Conservation (phyloP, 257 asterid genomes). For the Paulownia fortunei region DNA sequence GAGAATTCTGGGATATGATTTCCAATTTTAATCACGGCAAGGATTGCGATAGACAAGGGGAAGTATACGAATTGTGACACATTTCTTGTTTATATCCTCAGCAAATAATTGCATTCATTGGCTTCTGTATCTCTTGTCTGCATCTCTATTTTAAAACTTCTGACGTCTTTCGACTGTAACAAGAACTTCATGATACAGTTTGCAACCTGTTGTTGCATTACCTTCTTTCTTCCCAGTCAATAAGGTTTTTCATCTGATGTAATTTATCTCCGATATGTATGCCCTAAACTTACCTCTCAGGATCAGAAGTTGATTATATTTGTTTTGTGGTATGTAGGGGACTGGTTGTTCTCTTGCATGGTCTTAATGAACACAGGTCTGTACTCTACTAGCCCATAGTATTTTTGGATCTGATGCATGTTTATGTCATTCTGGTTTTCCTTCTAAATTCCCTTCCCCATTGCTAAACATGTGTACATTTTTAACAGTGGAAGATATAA, state of each 20-base stretch:
- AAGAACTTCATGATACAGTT: background rate
- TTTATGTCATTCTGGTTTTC: background rate
- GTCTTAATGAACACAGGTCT: constrained; percentile 96
- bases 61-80: background rate
- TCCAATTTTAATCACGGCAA: background rate
- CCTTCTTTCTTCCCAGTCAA: background rate
- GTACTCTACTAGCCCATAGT: constrained; percentile 10
- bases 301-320: constrained; percentile 10
- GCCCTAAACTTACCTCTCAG: background rate
- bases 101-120: constrained; percentile 15
- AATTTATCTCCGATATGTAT: background rate
- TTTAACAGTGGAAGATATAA: constrained; percentile 78
- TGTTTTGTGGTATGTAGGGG: constrained; percentile 61
- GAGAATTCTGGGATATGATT: background rate
- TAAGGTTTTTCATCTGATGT: background rate
- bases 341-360: constrained; percentile 79
- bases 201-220: background rate
- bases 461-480: background rate
- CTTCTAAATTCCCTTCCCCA: background rate
- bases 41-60: background rate
- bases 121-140: background rate
- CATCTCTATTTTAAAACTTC: background rate
- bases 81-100: background rate
- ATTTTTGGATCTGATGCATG: background rate
- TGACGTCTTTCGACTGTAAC: background rate